Conservation (phyloP, 2,329 filamentous ascomycete genomes). For the Plectosphaerella plurivora region DNA sequence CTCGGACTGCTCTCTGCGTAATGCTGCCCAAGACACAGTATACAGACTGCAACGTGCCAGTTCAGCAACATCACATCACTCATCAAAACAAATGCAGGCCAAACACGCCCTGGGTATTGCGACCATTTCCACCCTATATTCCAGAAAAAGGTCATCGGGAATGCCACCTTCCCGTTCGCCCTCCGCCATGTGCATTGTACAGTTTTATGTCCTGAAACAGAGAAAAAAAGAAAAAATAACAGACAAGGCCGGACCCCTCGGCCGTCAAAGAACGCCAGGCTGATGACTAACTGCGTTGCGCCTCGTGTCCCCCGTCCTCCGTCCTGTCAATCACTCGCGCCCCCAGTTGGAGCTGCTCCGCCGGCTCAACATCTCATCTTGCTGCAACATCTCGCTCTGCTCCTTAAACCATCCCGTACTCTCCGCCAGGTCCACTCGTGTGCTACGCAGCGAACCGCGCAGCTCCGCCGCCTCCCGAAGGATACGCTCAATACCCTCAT, state of each 20-base stretch:
- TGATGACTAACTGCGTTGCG: slow-evolving; percentile 1
- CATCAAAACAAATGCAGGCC: too few species aligned
- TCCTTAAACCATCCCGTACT: slow-evolving; percentile 40
- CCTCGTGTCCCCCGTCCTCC: neutral
- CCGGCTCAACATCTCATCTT: slow-evolving; percentile 25
- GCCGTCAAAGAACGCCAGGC: slow-evolving; percentile 7
- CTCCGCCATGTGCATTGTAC: too few species aligned
- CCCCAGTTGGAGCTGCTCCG: slow-evolving; percentile 29
- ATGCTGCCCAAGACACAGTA: too few species aligned
- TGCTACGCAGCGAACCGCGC: slow-evolving; percentile 29
- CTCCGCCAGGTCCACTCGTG: slow-evolving; percentile 41
- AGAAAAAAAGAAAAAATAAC: slow-evolving; percentile 7
- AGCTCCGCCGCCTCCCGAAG: slow-evolving; percentile 35
- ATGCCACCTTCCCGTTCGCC: too few species aligned
- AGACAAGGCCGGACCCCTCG: slow-evolving; percentile 9
- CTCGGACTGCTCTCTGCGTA: too few species aligned
- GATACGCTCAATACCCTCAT: slow-evolving; percentile 27
- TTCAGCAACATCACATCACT: too few species aligned
- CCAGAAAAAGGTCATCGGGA: too few species aligned
- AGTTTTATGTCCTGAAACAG: slow-evolving; percentile 5
- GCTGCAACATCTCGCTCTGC: slow-evolving; percentile 38
- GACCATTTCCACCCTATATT: too few species aligned
- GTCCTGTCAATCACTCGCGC: slow-evolving; percentile 4
- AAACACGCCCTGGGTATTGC: too few species aligned
- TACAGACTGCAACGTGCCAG: too few species aligned